These are phyloP conservation scores for Aspergillus phoenicis DNA, from an alignment of 2,329 filamentous ascomycete genomes.

Conservation along the genomic window DNA sequence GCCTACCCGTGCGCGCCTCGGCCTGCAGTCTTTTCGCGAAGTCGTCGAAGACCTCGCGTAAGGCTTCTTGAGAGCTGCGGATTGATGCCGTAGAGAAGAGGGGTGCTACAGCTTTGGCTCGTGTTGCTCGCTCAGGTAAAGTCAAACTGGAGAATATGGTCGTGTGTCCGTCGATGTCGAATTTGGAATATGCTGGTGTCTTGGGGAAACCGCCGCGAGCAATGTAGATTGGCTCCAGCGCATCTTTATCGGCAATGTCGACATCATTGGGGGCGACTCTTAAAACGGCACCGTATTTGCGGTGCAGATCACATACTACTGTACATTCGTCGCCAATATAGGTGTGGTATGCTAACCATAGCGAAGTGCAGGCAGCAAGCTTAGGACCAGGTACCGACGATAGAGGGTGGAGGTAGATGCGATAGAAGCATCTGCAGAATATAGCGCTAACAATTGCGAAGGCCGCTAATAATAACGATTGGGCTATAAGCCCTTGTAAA, in stretches of 20 bases:
- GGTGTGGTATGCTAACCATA: conserved; percentile 35
- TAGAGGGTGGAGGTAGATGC: conserved; percentile 43
- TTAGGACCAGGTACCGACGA: conserved; percentile 44
- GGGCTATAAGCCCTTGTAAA: not conserved
- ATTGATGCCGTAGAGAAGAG: conserved; percentile 45
- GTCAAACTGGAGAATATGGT: conserved; percentile 57
- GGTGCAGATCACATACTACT: conserved; percentile 31
- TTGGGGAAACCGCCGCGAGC: conserved; percentile 58
- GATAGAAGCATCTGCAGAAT: conserved; percentile 30
- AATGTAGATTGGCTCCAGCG: conserved; percentile 55
- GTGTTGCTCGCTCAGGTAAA: conserved; percentile 44
- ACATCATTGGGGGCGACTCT: conserved; percentile 44
- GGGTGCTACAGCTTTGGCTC: conserved; percentile 55
- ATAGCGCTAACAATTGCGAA: not conserved
- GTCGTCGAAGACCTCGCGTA: conserved; percentile 24
- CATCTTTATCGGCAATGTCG: conserved; percentile 49
- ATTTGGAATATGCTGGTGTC: conserved; percentile 56
- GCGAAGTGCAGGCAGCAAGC: conserved; percentile 34
- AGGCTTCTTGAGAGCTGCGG: conserved; percentile 18
- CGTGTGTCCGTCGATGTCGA: conserved; percentile 58
- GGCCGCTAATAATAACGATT: not conserved
- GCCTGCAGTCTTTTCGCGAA: conserved; percentile 24
- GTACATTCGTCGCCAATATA: conserved; percentile 39
- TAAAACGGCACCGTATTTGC: conserved; percentile 39
- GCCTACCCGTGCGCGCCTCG: conserved; percentile 18